Conservation (phyloP, 257 asterid genomes). For the Fraxinus excelsior region DNA sequence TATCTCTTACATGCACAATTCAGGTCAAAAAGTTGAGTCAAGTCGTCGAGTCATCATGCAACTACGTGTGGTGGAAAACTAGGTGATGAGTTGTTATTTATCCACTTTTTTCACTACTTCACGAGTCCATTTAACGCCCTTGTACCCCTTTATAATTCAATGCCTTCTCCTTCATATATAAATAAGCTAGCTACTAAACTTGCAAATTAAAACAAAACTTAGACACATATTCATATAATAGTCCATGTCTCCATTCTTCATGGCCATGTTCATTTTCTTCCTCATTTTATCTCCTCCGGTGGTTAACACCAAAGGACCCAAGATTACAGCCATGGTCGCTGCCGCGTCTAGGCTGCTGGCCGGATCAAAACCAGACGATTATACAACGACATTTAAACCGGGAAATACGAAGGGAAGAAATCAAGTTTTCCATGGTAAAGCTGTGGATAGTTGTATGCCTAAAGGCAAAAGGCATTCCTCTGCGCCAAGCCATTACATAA, state of each 20-base stretch:
- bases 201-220: background rate
- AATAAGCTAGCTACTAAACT: background rate
- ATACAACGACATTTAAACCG: background rate
- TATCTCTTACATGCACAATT: background rate
- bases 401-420: background rate
- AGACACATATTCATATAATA: background rate
- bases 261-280: background rate
- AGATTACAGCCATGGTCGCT: background rate
- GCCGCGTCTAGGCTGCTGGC: background rate
- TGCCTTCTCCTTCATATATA: background rate
- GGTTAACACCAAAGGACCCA: background rate
- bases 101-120: background rate
- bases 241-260: constrained; percentile 2
- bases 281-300: background rate
- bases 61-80: background rate
- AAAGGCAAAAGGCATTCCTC: background rate
- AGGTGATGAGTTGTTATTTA: background rate
- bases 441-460: constrained; percentile 1
- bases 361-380: background rate
- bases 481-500: constrained; percentile 14
- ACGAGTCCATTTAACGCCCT: constrained; percentile 8
- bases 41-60: background rate
- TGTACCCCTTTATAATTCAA: background rate
- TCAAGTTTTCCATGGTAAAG: background rate
- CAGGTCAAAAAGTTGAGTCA: background rate